Evolutionary conservation across 2,329 filamentous ascomycete genomes (phyloP).

Genomic region (Sclerotinia sclerotiorum): DNA sequence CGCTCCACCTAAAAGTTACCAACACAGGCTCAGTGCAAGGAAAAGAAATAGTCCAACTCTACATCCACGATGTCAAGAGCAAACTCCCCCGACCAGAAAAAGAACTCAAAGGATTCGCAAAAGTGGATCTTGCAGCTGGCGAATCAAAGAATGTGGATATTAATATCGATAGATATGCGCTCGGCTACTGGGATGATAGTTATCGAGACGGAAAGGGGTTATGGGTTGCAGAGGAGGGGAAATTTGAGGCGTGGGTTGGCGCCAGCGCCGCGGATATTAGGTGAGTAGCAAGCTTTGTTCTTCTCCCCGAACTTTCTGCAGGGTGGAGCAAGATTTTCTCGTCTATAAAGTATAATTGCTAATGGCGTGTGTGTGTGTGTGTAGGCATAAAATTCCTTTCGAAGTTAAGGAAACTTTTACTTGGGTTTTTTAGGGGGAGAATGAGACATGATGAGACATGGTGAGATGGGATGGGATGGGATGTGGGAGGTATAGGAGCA

Average conservation of each 20-base stretch:
- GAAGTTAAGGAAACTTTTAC: slow-evolving; percentile 64
- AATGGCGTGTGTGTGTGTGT: neutral
- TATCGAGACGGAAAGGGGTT: neutral
- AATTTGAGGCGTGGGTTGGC: slow-evolving; percentile 60
- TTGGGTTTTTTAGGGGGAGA: slow-evolving; percentile 48
- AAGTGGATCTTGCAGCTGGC: slow-evolving; percentile 58
- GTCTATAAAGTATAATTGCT: neutral
- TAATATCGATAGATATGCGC: slow-evolving; percentile 48
- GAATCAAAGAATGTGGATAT: slow-evolving; percentile 46
- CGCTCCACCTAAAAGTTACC: slow-evolving; percentile 50
- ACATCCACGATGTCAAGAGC: slow-evolving; percentile 63
- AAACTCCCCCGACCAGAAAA: slow-evolving; percentile 66
- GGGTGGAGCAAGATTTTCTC: no score
- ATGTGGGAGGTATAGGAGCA: neutral
- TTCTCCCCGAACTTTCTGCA: neutral
- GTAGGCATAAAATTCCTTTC: slow-evolving; percentile 52
- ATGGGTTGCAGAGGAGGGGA: slow-evolving; percentile 67
- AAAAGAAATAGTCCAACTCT: slow-evolving; percentile 66
- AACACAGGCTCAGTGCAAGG: slow-evolving; percentile 61
- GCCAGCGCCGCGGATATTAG: slow-evolving; percentile 63
- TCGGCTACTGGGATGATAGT: slow-evolving; percentile 60
- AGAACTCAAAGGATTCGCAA: slow-evolving; percentile 69
- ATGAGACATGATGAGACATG: no score
- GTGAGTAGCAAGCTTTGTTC: slow-evolving; percentile 44
- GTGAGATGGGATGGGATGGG: no score